Evolutionary conservation across 1,284 basidiomycete genomes (phyloP), one percentile per base, ranked within the genome.

Genomic region (Cryptococcus jaspeensis): DNA sequence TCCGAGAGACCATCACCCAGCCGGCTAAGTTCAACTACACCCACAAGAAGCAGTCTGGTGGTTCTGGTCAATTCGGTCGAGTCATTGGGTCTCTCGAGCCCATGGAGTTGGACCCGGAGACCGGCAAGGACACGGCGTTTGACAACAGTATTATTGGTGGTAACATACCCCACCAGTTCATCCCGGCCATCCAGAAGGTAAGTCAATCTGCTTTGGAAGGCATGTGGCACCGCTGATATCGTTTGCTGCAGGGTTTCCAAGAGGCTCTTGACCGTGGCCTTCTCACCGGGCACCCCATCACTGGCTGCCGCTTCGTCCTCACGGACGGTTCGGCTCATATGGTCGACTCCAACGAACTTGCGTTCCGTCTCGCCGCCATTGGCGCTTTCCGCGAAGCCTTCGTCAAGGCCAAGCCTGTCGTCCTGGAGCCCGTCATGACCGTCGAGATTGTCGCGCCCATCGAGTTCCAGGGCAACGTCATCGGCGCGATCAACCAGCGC

Each of bases 21-120:
- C 83, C 84, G 37, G 85, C 89, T 7, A 83, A 88, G 51, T 99
- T 99, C 79, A 83, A 84, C 59, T 97, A 93, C 79, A 93, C 90
- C 9, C 96, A 99, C 82, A 97, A 96, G 85, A 99, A 99, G 81
- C 96, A 99, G 79, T 89, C 89, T 0, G 96, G 96, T 66, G 96
- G 96, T 78, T 89, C 93, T 12, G 96, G 96, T 62, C 95, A 99
- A 77, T 99, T 90, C 74, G 96, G 88, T 63, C 89, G 91, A 68
- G 90, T 99, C 59, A 86, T 90, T 62, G 95, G 95, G 8, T 85
- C 85, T 73, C 87, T 99, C 60, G 93, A 98, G 77, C 92, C 95
- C 6, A 92, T 97, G 87, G 85, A 87, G 70, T 78, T 82, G 46
- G 86, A 89, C 70, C 79, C 82, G 47, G 88, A 90, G 69, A 90